Conservation (phyloP, 768 basidiomycete species). For the Mycena alexandri region DNA sequence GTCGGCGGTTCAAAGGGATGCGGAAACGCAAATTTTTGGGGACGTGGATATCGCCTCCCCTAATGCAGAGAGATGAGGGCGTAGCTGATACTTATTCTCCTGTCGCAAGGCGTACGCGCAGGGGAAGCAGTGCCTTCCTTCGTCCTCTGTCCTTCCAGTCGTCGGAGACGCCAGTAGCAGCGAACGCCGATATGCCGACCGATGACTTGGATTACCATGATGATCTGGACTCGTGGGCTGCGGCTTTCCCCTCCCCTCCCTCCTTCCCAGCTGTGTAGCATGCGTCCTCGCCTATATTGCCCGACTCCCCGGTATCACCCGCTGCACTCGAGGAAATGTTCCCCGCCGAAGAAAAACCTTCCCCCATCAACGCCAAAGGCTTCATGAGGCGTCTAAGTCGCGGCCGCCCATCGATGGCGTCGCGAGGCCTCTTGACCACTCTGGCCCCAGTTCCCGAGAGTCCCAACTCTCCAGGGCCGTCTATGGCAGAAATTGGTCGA, state of each 20-base stretch:
- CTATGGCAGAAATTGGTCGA: constrained; percentile 19
- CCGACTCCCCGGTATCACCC: neutral
- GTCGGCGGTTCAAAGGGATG: constrained; percentile 31
- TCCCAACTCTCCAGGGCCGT: neutral
- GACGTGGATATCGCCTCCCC: constrained; percentile 25
- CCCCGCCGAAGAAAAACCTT: neutral
- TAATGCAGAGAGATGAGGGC: constrained; percentile 17
- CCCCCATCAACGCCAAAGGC: constrained; percentile 25
- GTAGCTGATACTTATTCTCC: constrained; percentile 24
- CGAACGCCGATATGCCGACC: neutral
- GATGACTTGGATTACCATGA: neutral
- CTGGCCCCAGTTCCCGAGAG: constrained; percentile 25
- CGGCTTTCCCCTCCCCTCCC: neutral
- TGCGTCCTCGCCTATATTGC: neutral
- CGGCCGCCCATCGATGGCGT: constrained; percentile 24
- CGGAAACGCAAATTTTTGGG: neutral
- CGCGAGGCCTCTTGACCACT: constrained; percentile 31
- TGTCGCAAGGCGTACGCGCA: neutral
- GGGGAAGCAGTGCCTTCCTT: neutral
- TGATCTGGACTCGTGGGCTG: constrained; percentile 23
- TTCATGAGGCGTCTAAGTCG: constrained; percentile 28
- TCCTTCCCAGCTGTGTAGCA: neutral
- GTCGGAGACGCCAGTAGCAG: constrained; percentile 3
- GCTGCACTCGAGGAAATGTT: neutral
- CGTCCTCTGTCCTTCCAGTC: constrained; percentile 14